Evolutionary conservation across 2,329 filamentous ascomycete genomes (phyloP).

Genomic region (Phyllosticta citriasiana): DNA sequence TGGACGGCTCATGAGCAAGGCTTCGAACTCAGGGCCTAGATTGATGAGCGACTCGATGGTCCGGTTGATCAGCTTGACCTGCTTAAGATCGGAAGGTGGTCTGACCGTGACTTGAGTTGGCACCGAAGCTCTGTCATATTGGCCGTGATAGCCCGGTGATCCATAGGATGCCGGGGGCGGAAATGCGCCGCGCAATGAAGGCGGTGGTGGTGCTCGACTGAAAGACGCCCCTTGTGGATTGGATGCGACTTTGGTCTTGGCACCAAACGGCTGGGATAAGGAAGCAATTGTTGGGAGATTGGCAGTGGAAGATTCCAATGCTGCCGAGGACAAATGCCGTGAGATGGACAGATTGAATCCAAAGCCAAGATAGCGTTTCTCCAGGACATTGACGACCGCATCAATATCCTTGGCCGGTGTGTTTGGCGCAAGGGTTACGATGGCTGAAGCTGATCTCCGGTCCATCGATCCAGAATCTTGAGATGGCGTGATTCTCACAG

Average conservation of each 20-base stretch:
- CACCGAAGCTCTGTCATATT: constrained; percentile 33
- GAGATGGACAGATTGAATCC: constrained; percentile 75
- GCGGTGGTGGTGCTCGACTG: constrained; percentile 54
- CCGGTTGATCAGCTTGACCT: constrained; percentile 76
- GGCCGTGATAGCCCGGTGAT: constrained; percentile 17
- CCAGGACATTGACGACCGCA: constrained; percentile 62
- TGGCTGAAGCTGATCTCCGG: constrained; percentile 63
- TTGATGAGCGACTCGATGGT: constrained; percentile 71
- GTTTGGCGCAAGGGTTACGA: constrained; percentile 71
- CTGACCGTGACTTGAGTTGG: constrained; percentile 51
- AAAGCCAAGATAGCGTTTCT: constrained; percentile 76
- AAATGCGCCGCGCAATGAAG: constrained; percentile 40
- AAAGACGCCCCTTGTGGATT: constrained; percentile 36
- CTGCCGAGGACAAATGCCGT: constrained; percentile 68
- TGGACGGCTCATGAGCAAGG: constrained; percentile 75
- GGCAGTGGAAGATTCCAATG: constrained; percentile 47
- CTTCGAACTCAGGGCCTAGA: constrained; percentile 81
- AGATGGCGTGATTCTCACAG: constrained; percentile 59
- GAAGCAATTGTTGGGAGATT: constrained; percentile 36
- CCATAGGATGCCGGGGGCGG: constrained; percentile 14
- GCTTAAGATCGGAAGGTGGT: constrained; percentile 68
- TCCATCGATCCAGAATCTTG: constrained; percentile 45
- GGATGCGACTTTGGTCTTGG: constrained; percentile 44
- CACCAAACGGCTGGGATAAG: constrained; percentile 63
- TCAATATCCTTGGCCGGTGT: constrained; percentile 80